Evolutionary conservation across 345 rosid species (phyloP).

Genomic region (Salix koriyanagi): DNA sequence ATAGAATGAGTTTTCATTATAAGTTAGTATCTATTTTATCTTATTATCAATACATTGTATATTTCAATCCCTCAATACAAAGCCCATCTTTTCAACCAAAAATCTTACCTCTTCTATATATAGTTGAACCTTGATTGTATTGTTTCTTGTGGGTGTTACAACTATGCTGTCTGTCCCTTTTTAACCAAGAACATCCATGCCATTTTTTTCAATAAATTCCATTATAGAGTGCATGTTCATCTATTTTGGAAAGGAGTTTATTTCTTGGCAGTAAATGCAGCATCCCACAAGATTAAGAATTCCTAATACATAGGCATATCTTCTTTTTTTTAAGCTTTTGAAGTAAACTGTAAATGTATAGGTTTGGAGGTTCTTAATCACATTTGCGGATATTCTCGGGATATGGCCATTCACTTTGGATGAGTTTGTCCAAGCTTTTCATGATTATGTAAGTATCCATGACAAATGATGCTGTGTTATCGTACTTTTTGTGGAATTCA

Average conservation of each 20-base stretch:
- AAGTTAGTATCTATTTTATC: not conserved
- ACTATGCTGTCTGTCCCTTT: not conserved
- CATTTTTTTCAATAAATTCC: not conserved
- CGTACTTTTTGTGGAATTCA: slow-evolving; percentile 6
- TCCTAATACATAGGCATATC: not conserved
- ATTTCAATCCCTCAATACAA: not conserved
- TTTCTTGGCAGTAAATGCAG: not conserved
- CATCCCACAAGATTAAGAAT: not conserved
- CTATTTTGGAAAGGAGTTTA: not conserved
- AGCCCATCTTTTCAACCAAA: not conserved
- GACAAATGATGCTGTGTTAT: not conserved
- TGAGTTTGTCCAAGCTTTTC: slow-evolving; percentile 85
- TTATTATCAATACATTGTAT: not conserved
- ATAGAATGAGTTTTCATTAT: not conserved
- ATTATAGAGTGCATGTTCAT: not conserved
- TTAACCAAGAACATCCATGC: not conserved
- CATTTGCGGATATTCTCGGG: slow-evolving; percentile 74
- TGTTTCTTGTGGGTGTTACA: not conserved
- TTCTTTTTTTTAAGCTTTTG: not conserved
- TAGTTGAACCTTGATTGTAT: not conserved
- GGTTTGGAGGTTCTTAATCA: slow-evolving; percentile 88
- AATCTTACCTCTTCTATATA: not conserved
- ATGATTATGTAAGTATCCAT: slow-evolving; percentile 62
- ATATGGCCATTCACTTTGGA: slow-evolving; percentile 93
- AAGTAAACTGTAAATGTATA: slow-evolving; percentile 25